A percentile compares a stretch with the other conserved stretches of the same genome.
These are phyloP conservation scores for Ogataea trehalophila DNA, from an alignment of 805 yeast genomes.

Conservation along the genomic window DNA sequence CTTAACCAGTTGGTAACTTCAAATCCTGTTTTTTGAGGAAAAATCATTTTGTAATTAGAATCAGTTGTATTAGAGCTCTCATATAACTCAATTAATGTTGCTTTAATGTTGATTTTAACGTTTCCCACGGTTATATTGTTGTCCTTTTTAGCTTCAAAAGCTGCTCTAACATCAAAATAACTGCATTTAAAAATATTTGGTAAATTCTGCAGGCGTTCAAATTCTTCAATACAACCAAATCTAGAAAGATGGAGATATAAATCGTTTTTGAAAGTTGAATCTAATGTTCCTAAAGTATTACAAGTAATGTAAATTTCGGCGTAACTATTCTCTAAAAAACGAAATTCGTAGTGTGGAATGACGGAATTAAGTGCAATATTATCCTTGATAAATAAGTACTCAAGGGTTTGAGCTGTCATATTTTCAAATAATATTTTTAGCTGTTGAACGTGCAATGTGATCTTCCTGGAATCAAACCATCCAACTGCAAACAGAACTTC, in stretches of 20 bases:
- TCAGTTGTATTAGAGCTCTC: constrained; percentile 4
- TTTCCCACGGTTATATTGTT: constrained; percentile 4
- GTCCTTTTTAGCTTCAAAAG: constrained; percentile 27
- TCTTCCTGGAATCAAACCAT: constrained; percentile 27
- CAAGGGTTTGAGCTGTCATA: constrained; percentile 4
- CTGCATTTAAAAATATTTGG: constrained; percentile 23
- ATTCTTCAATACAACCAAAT: constrained; percentile 20
- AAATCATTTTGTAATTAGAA: background rate
- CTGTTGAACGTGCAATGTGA: constrained; percentile 14
- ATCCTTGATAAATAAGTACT: constrained; percentile 4
- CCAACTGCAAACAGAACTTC: constrained; percentile 18
- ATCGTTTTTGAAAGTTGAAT: constrained; percentile 11
- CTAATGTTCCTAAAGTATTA: constrained; percentile 1
- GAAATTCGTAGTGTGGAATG: constrained; percentile 16
- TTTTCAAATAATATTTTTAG: constrained; percentile 11
- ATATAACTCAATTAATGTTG: constrained; percentile 20
- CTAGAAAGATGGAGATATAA: constrained; percentile 15
- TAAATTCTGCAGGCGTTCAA: constrained; percentile 8
- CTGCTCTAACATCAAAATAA: constrained; percentile 32
- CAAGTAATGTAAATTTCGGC: constrained; percentile 17
- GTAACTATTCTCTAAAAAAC: constrained; percentile 20
- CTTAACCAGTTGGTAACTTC: constrained; percentile 15
- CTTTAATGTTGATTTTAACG: constrained; percentile 14
- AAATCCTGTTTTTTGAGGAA: background rate
- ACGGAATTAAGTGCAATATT: constrained; percentile 9